A percentile compares a stretch with the other conserved stretches of the same genome.
phyloP scores from a whole-genome alignment of 495 filamentous ascomycete genomes.

The Penicillium angulare region DNA sequence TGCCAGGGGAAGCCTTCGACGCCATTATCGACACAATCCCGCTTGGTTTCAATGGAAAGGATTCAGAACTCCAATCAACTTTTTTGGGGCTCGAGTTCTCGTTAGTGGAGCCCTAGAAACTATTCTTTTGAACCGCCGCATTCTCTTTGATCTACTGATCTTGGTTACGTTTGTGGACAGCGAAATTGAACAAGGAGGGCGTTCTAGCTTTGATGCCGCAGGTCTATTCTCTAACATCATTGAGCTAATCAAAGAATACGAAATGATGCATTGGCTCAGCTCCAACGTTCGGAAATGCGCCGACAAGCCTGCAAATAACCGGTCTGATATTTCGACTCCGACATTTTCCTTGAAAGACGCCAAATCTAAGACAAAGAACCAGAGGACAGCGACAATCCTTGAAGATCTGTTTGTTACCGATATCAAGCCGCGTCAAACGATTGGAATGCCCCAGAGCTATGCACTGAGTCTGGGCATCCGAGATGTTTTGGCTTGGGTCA shows the following conservation, averaged over 20 bases:
- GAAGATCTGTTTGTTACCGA: constrained; percentile 49
- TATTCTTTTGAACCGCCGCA: constrained; percentile 59
- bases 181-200: constrained; percentile 67
- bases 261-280: constrained; percentile 79
- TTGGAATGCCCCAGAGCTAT: constrained; percentile 44
- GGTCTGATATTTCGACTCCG: constrained; percentile 20
- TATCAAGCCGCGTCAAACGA: constrained; percentile 45
- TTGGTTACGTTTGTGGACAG: constrained; percentile 78
- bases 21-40: constrained; percentile 45
- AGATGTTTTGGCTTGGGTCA: constrained; percentile 51
- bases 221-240: constrained; percentile 67
- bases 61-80: constrained; percentile 53
- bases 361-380: constrained; percentile 21
- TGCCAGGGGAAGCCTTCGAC: constrained; percentile 53
- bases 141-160: constrained; percentile 79
- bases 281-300: constrained; percentile 46
- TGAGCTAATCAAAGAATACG: constrained; percentile 65
- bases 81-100: constrained; percentile 69
- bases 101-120: constrained; percentile 77
- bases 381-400: constrained; percentile 41
- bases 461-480: constrained; percentile 47
- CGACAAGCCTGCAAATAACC: constrained; percentile 8
- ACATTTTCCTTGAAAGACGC: constrained; percentile 29
- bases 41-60: constrained; percentile 39
- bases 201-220: constrained; percentile 64